These are phyloP conservation scores for Vitis labrusca DNA, from an alignment of 164 flowering plant genomes.

Conservation along the genomic window DNA sequence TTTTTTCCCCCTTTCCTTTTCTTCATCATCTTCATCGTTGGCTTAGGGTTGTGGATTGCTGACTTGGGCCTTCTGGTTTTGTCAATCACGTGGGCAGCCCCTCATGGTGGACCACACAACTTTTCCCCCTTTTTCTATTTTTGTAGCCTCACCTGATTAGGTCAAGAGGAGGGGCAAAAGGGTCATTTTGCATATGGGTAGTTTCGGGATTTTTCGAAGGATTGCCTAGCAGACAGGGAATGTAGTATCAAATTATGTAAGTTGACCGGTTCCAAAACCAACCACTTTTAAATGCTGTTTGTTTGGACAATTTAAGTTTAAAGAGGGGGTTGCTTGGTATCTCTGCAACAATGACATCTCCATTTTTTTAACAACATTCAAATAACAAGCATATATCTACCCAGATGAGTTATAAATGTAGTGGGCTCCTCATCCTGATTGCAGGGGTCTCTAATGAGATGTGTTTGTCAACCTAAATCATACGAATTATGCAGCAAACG, in stretches of 20 bases:
- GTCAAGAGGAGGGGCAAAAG: conserved; percentile 20
- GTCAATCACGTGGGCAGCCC: conserved; percentile 53
- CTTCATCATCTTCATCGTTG: background rate
- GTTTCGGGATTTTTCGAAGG: conserved; percentile 15
- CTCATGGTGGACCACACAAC: conserved; percentile 36
- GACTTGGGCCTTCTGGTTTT: conserved; percentile 29
- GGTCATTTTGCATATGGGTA: conserved; percentile 8
- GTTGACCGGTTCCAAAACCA: conserved; percentile 43
- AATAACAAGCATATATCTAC: conserved; percentile 2
- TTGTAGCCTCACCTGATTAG: conserved; percentile 21
- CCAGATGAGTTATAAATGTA: conserved; percentile 5
- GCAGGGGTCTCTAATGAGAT: background rate
- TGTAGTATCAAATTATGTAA: conserved; percentile 11
- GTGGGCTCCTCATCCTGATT: conserved; percentile 3
- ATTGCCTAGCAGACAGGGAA: conserved; percentile 29
- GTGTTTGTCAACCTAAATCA: too few relatives aligned
- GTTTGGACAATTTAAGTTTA: conserved; percentile 18
- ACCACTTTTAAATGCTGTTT: conserved; percentile 23
- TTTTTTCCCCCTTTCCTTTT: too few relatives aligned
- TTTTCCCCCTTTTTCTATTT: conserved; percentile 2
- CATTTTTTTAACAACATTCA: conserved; percentile 1
- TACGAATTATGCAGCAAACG: too few relatives aligned
- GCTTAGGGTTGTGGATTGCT: conserved; percentile 33
- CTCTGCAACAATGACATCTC: conserved; percentile 53
- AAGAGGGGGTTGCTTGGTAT: conserved; percentile 42